phyloP scores from a whole-genome alignment of 2,329 filamentous ascomycete genomes.

The Aspergillus novoparasiticus region DNA sequence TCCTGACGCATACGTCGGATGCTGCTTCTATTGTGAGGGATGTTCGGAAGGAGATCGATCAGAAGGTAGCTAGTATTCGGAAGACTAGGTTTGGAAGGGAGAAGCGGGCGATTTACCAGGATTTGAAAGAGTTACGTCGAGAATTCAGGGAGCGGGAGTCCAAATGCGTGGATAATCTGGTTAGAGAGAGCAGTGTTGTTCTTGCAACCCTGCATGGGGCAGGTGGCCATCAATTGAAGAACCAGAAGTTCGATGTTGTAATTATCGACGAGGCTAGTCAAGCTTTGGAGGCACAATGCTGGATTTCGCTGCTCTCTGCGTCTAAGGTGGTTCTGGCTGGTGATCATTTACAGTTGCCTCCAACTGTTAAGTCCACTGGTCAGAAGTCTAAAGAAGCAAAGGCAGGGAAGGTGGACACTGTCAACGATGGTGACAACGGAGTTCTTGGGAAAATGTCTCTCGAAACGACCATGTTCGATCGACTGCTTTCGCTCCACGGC shows the following conservation, averaged over 20 bases:
- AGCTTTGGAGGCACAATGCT: conserved; percentile 93
- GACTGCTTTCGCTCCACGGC: conserved; percentile 80
- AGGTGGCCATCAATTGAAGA: conserved; percentile 78
- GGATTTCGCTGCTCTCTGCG: conserved; percentile 80
- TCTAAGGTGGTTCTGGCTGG: conserved; percentile 89
- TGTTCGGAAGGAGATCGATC: conserved; percentile 88
- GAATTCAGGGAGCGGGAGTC: conserved; percentile 86
- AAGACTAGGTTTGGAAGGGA: conserved; percentile 84
- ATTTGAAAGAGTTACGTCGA: conserved; percentile 81
- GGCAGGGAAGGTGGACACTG: conserved; percentile 14
- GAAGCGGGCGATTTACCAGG: conserved; percentile 76
- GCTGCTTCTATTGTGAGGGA: conserved; percentile 88
- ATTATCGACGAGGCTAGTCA: conserved; percentile 96
- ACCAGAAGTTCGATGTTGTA: conserved; percentile 85
- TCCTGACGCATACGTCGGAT: conserved; percentile 86
- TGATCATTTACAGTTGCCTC: conserved; percentile 90
- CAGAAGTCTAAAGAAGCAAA: conserved; percentile 50
- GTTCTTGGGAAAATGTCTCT: conserved; percentile 61
- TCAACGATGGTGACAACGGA: conserved; percentile 41
- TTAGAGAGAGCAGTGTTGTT: conserved; percentile 80
- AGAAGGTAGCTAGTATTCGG: conserved; percentile 82
- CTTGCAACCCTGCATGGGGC: conserved; percentile 91
- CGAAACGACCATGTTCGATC: conserved; percentile 91
- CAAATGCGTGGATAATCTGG: conserved; percentile 74
- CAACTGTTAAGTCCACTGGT: conserved; percentile 81